These are phyloP conservation scores for Fagopyrum tataricum DNA, from an alignment of 148 eudicot genomes.

Conservation along the genomic window DNA sequence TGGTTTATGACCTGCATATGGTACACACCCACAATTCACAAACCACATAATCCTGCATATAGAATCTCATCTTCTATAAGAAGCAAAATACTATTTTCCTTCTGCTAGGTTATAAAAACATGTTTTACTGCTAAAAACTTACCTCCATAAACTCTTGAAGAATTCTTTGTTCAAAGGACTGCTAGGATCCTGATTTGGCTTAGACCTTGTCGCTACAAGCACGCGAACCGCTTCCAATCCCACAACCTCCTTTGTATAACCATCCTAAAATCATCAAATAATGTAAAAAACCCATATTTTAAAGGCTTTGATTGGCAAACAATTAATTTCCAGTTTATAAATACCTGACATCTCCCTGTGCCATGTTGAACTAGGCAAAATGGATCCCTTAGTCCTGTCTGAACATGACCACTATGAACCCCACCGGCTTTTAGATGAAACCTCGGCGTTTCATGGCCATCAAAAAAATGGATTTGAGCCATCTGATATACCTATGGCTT, in stretches of 20 bases:
- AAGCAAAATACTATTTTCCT: conserved; percentile 10
- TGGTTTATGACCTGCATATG: conserved; percentile 53
- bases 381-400: conserved; percentile 61
- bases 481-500: conserved; percentile 67
- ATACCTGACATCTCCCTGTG: conserved; percentile 74
- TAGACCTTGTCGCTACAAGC: conserved; percentile 70
- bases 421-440: conserved; percentile 46
- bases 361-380: conserved; percentile 49
- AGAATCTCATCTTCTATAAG: conserved; percentile 6
- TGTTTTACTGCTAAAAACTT: conserved; percentile 19
- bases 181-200: conserved; percentile 40
- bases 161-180: conserved; percentile 47
- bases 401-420: conserved; percentile 92
- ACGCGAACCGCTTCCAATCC: conserved; percentile 50
- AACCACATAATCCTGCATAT: conserved; percentile 14
- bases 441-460: conserved; percentile 39
- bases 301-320: too few relatives aligned
- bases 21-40: conserved; percentile 14
- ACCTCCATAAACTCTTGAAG: conserved; percentile 53
- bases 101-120: not conserved
- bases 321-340: too few relatives aligned
- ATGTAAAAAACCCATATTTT: too few relatives aligned
- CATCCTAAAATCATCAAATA: conserved; percentile 39
- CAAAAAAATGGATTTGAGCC: conserved; percentile 81
- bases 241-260: conserved; percentile 53